Evolutionary conservation across 2,329 filamentous ascomycete genomes (phyloP).

Genomic region (Aschersonia sp.): DNA sequence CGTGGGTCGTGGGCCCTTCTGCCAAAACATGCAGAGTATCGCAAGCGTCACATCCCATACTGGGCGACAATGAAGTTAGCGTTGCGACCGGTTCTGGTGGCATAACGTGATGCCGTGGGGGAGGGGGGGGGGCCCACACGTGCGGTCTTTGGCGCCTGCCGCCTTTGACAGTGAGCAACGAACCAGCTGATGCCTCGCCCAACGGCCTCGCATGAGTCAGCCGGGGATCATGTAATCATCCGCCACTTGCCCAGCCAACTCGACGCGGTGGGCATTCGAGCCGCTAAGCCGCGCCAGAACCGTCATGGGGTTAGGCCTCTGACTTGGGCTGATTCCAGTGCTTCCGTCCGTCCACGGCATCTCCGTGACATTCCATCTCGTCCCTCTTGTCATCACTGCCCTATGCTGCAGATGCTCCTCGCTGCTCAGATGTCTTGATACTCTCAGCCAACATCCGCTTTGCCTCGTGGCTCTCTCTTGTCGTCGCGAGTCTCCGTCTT

Average conservation of each 20-base stretch:
- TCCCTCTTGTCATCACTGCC: background rate
- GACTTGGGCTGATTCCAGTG: background rate
- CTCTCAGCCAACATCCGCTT: background rate
- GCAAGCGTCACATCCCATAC: too few species aligned
- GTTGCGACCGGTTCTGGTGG: background rate
- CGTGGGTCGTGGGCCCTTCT: too few species aligned
- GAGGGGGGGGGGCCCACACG: too few species aligned
- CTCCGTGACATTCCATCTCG: slow-evolving; percentile 1
- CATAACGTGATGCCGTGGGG: background rate
- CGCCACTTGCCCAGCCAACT: background rate
- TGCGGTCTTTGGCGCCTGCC: background rate
- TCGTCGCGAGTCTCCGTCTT: background rate
- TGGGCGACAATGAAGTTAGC: background rate
- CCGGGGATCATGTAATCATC: slow-evolving; percentile 1
- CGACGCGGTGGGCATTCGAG: background rate
- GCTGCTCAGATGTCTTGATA: too few species aligned
- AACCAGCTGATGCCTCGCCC: background rate
- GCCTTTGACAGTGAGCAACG: background rate
- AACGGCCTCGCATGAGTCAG: slow-evolving; percentile 1
- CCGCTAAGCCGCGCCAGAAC: background rate
- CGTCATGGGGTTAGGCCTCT: background rate
- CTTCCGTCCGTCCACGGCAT: background rate
- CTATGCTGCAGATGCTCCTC: too few species aligned
- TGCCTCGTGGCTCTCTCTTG: background rate
- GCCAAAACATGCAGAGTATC: too few species aligned